phyloP scores from a whole-genome alignment of 768 basidiomycete genomes.

The Clitopilus passeckerianus region DNA sequence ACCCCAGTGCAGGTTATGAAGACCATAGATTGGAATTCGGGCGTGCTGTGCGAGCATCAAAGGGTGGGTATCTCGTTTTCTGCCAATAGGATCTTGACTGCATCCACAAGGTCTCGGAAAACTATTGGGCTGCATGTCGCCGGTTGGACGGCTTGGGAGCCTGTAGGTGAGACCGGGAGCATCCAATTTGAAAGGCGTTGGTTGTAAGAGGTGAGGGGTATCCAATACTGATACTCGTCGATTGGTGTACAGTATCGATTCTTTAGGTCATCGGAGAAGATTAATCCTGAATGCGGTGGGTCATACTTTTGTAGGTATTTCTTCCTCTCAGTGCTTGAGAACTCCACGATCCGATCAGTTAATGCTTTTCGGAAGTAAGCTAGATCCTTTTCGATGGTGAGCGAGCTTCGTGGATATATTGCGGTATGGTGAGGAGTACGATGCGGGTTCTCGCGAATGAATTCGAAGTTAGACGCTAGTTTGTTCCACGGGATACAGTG shows the following conservation, averaged over 20 bases:
- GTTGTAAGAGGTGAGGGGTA: too few relatives aligned
- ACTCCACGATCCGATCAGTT: slow-evolving; percentile 19
- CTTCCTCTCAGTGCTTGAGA: slow-evolving; percentile 29
- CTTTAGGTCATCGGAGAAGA: slow-evolving; percentile 26
- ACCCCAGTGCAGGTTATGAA: slow-evolving; percentile 23
- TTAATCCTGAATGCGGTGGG: slow-evolving; percentile 10
- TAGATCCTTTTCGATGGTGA: slow-evolving; percentile 19
- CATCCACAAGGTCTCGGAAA: slow-evolving; percentile 21
- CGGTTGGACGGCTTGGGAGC: too few relatives aligned
- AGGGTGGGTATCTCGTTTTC: slow-evolving; percentile 26
- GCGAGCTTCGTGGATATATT: slow-evolving; percentile 15
- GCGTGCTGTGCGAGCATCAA: slow-evolving; percentile 34
- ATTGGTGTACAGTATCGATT: slow-evolving; percentile 2
- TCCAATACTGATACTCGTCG: too few relatives aligned
- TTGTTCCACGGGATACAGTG: slow-evolving; percentile 34
- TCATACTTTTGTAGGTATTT: slow-evolving; percentile 21
- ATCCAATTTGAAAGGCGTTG: too few relatives aligned
- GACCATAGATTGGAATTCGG: slow-evolving; percentile 19
- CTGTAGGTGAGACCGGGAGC: too few relatives aligned
- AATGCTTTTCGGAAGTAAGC: slow-evolving; percentile 27
- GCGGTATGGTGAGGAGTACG: slow-evolving; percentile 21
- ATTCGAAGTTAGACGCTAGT: slow-evolving; percentile 25
- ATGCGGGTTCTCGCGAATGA: slow-evolving; percentile 21
- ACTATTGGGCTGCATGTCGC: too few relatives aligned
- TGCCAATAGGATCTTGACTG: slow-evolving; percentile 28